A percentile compares a stretch with the other conserved stretches of the same genome.
Conservation (phyloP, 2,329 filamentous ascomycete genomes). For the Septoria petroselini region DNA sequence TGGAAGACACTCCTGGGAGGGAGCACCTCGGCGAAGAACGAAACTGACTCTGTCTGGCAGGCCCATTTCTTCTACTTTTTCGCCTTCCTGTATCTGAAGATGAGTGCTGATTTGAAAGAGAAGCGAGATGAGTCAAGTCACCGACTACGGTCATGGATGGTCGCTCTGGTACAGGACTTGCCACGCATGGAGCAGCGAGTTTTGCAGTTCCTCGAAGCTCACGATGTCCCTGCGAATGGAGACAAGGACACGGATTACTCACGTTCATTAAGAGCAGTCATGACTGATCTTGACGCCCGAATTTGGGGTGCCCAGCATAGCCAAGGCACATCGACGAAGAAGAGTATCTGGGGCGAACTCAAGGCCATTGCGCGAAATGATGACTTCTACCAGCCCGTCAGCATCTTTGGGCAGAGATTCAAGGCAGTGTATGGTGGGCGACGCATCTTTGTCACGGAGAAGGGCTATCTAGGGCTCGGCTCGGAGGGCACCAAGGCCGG, state of each 20-base stretch:
- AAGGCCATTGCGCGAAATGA: neutral
- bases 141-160: neutral
- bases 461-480: neutral
- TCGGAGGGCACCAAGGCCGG: neutral
- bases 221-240: neutral
- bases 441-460: neutral
- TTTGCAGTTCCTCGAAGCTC: neutral
- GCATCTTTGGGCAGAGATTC: neutral
- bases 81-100: neutral
- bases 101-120: neutral
- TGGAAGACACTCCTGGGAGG: neutral
- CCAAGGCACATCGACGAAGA: neutral
- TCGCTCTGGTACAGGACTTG: neutral
- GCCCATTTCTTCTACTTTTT: neutral
- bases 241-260: neutral
- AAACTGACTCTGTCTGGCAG: neutral
- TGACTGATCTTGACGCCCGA: neutral
- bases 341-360: neutral
- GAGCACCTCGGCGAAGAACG: neutral
- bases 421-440: neutral
- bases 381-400: neutral
- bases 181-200: neutral
- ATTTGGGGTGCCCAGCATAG: neutral
- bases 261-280: neutral
- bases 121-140: neutral